These are phyloP conservation scores for Danielia oregonensis DNA, from an alignment of 805 yeast genomes.

Conservation along the genomic window DNA sequence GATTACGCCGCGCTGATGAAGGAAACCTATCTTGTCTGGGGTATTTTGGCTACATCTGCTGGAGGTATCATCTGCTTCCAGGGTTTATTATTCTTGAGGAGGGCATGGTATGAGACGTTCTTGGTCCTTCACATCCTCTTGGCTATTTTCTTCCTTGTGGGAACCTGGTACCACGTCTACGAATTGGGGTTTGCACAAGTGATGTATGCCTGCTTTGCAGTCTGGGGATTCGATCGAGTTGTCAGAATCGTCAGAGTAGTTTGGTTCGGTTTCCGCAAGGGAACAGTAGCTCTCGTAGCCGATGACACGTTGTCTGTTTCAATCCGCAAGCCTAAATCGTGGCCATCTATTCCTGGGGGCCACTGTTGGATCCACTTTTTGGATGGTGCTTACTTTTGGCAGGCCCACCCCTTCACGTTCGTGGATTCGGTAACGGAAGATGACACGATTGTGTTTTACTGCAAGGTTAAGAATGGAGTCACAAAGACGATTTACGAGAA, in stretches of 20 bases:
- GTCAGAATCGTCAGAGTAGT: slow-evolving; percentile 29
- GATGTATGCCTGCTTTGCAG: slow-evolving; percentile 49
- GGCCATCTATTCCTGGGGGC: slow-evolving; percentile 54
- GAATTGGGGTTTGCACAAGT: slow-evolving; percentile 26
- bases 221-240: slow-evolving; percentile 55
- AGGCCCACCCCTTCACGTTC: slow-evolving; percentile 67
- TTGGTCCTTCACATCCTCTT: slow-evolving; percentile 20
- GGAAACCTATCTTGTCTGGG: slow-evolving; percentile 11
- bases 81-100: slow-evolving; percentile 16
- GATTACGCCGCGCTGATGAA: slow-evolving; percentile 6
- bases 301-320: slow-evolving; percentile 47
- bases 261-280: slow-evolving; percentile 34
- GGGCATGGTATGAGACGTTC: slow-evolving; percentile 22
- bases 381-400: slow-evolving; percentile 53
- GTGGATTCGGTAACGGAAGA: slow-evolving; percentile 22
- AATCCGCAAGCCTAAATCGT: slow-evolving; percentile 44
- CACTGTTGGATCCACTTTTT: slow-evolving; percentile 56
- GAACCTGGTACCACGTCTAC: slow-evolving; percentile 16
- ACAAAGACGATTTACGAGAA: slow-evolving; percentile 29
- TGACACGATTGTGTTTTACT: slow-evolving; percentile 24
- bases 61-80: slow-evolving; percentile 14
- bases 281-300: slow-evolving; percentile 30
- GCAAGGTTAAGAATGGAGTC: slow-evolving; percentile 36
- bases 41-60: slow-evolving; percentile 7
- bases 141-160: slow-evolving; percentile 19